Base-by-base conservation (phyloP, 805 yeast genomes). In the Starmerella apicola region DNA sequence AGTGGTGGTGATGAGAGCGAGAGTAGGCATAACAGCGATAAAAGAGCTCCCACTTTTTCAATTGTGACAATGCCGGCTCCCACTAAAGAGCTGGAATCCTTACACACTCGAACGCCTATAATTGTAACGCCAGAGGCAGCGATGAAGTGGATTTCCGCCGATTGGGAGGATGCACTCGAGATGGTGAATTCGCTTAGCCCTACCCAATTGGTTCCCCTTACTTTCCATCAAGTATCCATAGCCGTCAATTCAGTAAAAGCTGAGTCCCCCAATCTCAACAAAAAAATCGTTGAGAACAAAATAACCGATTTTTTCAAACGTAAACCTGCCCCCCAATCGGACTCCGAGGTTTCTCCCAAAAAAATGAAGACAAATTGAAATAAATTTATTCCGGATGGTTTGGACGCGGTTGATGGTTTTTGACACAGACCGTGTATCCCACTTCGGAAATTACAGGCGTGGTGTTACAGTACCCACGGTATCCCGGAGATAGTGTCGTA, bases 101-200 rank as follows among this genome's bases (percentile, higher is more conserved):
- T 86, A 3, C 95, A 86, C 55, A 58, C 62, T 1, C 64, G 96
- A 20, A 82, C 83, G 74, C 96, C 96, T 0, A 64, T 80, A 2
- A 67, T 83, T 12, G 41, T 84, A 5, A 15, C 32, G 5, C 23
- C 17, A 9, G 13, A 23, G 67, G 63, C 22, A 81, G 83, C 0
- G 53, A 49, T n/a, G 50, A 47, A 3, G n/a, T 71, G 67, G 30
- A 75, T 86, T 71, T 55, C 67, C 3, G 51, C 46, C 4, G 51
- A 54, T 3, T 86, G 95, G 95, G 57, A 84, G 26, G 63, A 61
- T 1, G 45, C 76, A 18, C 64, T 64, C 1, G 51, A 57, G 2
- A 68, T 65, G 37, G 71, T 80, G 31, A 67, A 67, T 1, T 55
- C 55, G n/a, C 15, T 27, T 6, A 13, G 15, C 15, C 7, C 6